A percentile compares a stretch with the other conserved stretches of the same genome.
These are phyloP conservation scores for Xerocomus potaroensis DNA, from an alignment of 768 basidiomycete species.

Conservation along the genomic window DNA sequence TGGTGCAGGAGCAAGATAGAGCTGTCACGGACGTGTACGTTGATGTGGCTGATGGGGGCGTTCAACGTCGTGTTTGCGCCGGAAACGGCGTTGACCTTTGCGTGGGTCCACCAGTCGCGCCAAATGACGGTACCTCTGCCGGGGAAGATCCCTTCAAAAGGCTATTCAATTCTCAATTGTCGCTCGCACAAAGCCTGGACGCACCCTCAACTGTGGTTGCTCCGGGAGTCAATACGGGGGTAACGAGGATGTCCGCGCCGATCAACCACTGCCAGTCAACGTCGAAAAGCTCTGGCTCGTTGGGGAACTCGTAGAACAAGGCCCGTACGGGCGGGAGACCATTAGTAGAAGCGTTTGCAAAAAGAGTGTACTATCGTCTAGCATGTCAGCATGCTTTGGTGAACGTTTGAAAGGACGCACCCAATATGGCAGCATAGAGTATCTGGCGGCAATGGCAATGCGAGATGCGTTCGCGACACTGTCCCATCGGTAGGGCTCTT, in stretches of 20 bases:
- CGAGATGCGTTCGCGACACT: constrained; percentile 72
- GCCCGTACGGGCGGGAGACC: constrained; percentile 74
- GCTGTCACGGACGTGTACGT: constrained; percentile 70
- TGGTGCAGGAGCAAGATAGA: constrained; percentile 61
- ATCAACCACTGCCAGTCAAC: constrained; percentile 70
- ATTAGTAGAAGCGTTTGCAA: constrained; percentile 58
- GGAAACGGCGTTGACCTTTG: constrained; percentile 40
- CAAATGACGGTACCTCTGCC: constrained; percentile 48
- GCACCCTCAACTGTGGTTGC: constrained; percentile 62
- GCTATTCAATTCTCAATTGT: neutral
- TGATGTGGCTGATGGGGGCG: constrained; percentile 74
- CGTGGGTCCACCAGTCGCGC: constrained; percentile 74
- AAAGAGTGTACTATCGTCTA: constrained; percentile 57
- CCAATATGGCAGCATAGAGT: constrained; percentile 76
- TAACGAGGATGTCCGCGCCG: constrained; percentile 67
- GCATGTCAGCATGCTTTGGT: neutral
- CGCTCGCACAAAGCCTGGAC: constrained; percentile 3
- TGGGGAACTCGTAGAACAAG: constrained; percentile 74
- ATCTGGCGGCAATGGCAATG: constrained; percentile 66
- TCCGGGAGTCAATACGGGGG: constrained; percentile 69
- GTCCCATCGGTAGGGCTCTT: constrained; percentile 81
- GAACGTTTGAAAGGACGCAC: constrained; percentile 33
- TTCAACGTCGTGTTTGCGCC: constrained; percentile 46
- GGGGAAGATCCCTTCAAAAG: constrained; percentile 39
- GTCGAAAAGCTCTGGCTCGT: constrained; percentile 59